Base-by-base conservation (phyloP, 1,284 basidiomycete species). In the Leccinum solheimii region DNA sequence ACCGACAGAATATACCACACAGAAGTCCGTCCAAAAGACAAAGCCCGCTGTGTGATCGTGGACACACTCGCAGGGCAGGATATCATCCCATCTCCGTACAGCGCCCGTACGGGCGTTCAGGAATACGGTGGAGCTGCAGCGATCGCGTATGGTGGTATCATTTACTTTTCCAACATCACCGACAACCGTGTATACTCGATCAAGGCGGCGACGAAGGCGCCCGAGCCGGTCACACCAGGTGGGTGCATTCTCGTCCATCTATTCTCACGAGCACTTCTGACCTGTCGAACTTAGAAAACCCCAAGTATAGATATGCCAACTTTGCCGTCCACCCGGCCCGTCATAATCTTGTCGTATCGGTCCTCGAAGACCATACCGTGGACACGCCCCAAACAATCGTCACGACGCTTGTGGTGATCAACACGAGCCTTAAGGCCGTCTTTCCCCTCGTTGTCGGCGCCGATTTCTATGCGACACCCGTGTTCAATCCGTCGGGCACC, bases 401-500 rank as follows among this genome's bases (percentile, higher is more conserved):
- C 56, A 86, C 81, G 57, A 76, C 76, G 1, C 78, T 88, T 34
- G 78, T 76, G 27, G 65, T 81, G 34, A 77, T 88, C 66, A 75
- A 85, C 66, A 77, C 73, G 43, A 61, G 65, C 27, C 66, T 69
- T 11, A 69, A 74, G 58, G 72, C 69, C 0, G 53, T 66, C 3
- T 67, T 68, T 2, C 69, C 72, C 2, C 68, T 73, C 26, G 70
- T 83, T 26, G 66, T 73, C 5, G 85, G 83, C 6, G 78, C 80
- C 7, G 86, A 87, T 67, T 88, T 88, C 84, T 84, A 83, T 67
- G 64, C 73, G 0, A 56, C 80, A 2, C 85, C 90, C 0, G 77
- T 74, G 27, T 89, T 92, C 73, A 89, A 87, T 23, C 83, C 88
- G 0, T 84, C 90, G 65, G 92, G 90, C 0, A 78, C 75, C 21